Evolutionary conservation across 768 basidiomycete genomes (phyloP).

Genomic region (Mycena metata): DNA sequence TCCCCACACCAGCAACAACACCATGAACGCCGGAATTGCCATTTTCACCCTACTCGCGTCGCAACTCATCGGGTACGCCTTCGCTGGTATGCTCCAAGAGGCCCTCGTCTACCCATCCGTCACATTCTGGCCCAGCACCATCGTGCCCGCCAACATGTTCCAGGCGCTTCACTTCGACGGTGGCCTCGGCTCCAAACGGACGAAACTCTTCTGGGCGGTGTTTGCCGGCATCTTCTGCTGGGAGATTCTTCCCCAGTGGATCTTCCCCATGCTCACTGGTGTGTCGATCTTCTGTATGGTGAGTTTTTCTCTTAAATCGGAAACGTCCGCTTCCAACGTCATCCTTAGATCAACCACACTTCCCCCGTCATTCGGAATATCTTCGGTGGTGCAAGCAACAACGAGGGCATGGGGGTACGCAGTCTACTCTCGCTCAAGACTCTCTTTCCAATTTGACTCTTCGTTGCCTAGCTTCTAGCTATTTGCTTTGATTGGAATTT

Average conservation of each 20-base stretch:
- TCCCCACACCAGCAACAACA: conserved; percentile 39
- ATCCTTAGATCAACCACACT: conserved; percentile 31
- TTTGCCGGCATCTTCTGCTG: conserved; percentile 50
- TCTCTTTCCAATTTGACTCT: conserved; percentile 19
- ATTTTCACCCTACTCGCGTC: conserved; percentile 46
- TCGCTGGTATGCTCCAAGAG: conserved; percentile 45
- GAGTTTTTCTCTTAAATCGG: conserved; percentile 22
- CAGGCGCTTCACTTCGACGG: conserved; percentile 53
- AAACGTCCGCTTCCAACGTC: conserved; percentile 13
- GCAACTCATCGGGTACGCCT: conserved; percentile 48
- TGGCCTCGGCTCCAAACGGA: conserved; percentile 53
- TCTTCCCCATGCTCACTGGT: conserved; percentile 47
- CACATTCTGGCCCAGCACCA: conserved; percentile 38
- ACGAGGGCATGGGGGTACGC: conserved; percentile 48
- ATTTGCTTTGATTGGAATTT: conserved; percentile 48
- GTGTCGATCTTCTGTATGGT: conserved; percentile 51
- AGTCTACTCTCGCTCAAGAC: background rate
- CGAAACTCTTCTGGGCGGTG: conserved; percentile 56
- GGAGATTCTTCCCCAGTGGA: conserved; percentile 57
- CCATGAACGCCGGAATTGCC: conserved; percentile 44
- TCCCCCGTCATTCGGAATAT: conserved; percentile 50
- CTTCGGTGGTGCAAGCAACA: conserved; percentile 54
- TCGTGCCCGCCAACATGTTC: conserved; percentile 43
- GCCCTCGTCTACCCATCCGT: conserved; percentile 43
- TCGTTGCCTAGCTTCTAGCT: conserved; percentile 41